Evolutionary conservation across 2,329 filamentous ascomycete species (phyloP).

Genomic region (Aspergillus eucalypticola): DNA sequence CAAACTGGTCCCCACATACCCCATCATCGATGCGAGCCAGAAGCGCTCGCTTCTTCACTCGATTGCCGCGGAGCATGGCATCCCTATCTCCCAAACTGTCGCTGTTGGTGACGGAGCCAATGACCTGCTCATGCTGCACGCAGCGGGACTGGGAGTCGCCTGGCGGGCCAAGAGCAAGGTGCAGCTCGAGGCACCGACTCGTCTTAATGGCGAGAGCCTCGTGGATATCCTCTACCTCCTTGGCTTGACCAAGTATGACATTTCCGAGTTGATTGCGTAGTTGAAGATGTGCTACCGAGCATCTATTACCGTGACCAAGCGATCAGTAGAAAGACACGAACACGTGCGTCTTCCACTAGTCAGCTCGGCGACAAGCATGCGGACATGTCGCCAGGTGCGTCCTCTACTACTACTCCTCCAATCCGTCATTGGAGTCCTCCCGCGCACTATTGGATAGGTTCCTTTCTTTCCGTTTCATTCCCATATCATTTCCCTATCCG

Average conservation of each 20-base stretch:
- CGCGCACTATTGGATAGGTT: neutral
- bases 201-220: constrained; percentile 60
- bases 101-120: constrained; percentile 66
- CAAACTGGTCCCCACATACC: constrained; percentile 52
- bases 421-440: neutral
- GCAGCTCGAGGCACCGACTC: constrained; percentile 60
- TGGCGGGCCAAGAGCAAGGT: constrained; percentile 67
- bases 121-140: constrained; percentile 65
- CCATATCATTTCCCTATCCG: neutral
- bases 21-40: constrained; percentile 61
- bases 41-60: constrained; percentile 58
- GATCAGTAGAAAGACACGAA: neutral
- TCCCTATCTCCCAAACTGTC: constrained; percentile 57
- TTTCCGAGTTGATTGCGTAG: constrained; percentile 44
- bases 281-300: neutral
- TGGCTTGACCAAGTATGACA: constrained; percentile 54
- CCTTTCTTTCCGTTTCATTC: neutral
- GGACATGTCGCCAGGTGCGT: neutral
- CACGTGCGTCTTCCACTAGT: neutral
- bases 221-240: constrained; percentile 61
- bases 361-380: neutral
- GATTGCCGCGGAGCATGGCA: constrained; percentile 56
- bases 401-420: neutral
- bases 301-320: neutral
- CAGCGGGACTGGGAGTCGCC: constrained; percentile 62